Conservation (phyloP, 139 green algal genomes). For the Micractinium sp. region DNA sequence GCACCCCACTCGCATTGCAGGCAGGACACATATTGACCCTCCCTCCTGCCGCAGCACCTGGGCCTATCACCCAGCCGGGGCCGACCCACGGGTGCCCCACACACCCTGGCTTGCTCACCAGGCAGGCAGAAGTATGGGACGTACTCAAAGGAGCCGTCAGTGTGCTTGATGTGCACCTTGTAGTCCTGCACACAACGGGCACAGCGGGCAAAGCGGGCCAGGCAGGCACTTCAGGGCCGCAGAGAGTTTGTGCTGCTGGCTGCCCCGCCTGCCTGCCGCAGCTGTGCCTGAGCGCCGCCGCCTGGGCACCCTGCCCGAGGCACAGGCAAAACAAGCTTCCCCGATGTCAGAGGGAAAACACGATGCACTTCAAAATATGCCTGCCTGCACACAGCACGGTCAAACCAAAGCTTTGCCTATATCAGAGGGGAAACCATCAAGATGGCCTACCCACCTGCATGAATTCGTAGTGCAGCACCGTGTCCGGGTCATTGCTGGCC, state of each 20-base stretch:
- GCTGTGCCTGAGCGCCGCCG: too few species aligned
- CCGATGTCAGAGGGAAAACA: too few species aligned
- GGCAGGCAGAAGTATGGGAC: conserved; percentile 98
- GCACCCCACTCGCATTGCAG: background rate
- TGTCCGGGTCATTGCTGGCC: conserved; percentile 77
- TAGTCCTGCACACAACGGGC: conserved; percentile 64
- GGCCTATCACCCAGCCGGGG: too few species aligned
- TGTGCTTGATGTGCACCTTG: conserved; percentile 86
- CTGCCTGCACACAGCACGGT: too few species aligned
- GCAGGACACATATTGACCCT: too few species aligned
- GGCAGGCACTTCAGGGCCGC: background rate
- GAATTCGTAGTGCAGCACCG: conserved; percentile 97
- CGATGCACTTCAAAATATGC: too few species aligned
- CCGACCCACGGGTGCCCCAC: background rate
- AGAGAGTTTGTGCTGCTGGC: background rate
- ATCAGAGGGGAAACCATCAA: too few species aligned
- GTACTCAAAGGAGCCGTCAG: conserved; percentile 88
- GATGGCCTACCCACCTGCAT: conserved; percentile 46
- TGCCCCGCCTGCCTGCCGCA: background rate
- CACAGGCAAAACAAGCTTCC: too few species aligned
- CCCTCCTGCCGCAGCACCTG: background rate
- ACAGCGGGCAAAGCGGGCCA: background rate
- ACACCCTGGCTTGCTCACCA: conserved; percentile 35
- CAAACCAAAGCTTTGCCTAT: too few species aligned
- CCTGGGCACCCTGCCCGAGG: too few species aligned